Percentiles rank a stretch among this genome's conserved stretches.
Conservation (phyloP, 2,329 filamentous ascomycete species). For the Phaeosphaeria sp. region DNA sequence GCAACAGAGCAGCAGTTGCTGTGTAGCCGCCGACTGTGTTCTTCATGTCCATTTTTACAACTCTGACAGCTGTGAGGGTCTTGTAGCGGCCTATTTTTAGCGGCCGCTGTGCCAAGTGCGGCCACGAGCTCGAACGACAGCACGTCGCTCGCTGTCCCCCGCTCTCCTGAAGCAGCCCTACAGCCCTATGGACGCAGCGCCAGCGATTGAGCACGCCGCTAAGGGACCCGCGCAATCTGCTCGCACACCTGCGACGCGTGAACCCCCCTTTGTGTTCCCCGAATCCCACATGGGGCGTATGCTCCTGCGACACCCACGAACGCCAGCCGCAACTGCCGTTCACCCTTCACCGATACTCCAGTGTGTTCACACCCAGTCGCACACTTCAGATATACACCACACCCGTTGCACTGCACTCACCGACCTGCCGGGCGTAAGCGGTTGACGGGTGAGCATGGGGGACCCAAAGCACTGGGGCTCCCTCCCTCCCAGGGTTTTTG, state of each 20-base stretch:
- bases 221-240: conserved; percentile 4
- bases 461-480: conserved; percentile 17
- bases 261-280: conserved; percentile 22
- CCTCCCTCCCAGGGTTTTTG: conserved; percentile 1
- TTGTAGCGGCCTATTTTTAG: conserved; percentile 37
- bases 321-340: conserved; percentile 20
- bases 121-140: conserved; percentile 27
- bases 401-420: conserved; percentile 15
- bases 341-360: conserved; percentile 13
- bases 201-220: conserved; percentile 9
- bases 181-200: conserved; percentile 33
- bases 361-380: conserved; percentile 7
- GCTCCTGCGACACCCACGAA: conserved; percentile 16
- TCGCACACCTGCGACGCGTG: conserved; percentile 18
- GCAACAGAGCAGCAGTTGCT: neutral
- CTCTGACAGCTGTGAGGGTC: neutral
- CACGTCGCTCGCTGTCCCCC: conserved; percentile 9
- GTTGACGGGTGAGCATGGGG: conserved; percentile 12
- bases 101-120: conserved; percentile 16
- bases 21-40: conserved; percentile 16
- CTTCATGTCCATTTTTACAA: conserved; percentile 21
- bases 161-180: conserved; percentile 15
- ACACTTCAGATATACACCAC: conserved; percentile 9
- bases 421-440: conserved; percentile 19
- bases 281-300: conserved; percentile 6